Base-by-base conservation (phyloP, 2,329 filamentous ascomycete genomes). In the Pseudogymnoascus sp. region DNA sequence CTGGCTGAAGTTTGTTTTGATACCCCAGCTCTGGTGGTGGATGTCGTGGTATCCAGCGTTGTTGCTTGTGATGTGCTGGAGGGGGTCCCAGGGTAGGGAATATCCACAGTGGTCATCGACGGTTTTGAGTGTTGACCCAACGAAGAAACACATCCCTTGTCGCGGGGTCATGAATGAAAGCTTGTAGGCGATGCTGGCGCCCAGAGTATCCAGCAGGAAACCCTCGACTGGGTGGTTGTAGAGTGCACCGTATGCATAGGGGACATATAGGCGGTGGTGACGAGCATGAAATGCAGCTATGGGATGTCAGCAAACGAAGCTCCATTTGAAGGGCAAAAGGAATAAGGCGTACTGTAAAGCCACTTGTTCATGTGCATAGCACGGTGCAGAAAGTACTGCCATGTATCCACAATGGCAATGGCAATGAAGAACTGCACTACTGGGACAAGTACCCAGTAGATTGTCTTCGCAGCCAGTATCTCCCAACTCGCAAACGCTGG, bases 61-160 rank as follows among this genome's bases (percentile, higher is more conserved):
- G 80, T 99, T 97, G 74, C 89, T 89, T 50, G 92, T 96, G 65
- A 97, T 82, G 73, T 89, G 87, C 80, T 97, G 92, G 62, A 97
- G 80, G 1, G 93, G 93, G 75, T 99, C 94, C 85, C 89, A 97
- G 1, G 94, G 94, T 66, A 99, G 87, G n/a, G 86, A 82, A 73
- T 97, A 99, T 67, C 94, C 94, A 75, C 93, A 97, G 78, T 99
- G 94, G 73, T 99, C 94, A 72, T 97, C 92, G 25, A 97, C 91
- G 0, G 94, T 97, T 81, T 99, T 99, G 80, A 97, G 86, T 6
- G 91, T 95, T 33, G 90, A 93, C 74, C 86, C 83, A 60, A 88
- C 87, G 76, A 96, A 97, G 80, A 97, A 97, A 75, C 85, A 84
- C 79, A 96, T 92, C 69, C 87, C 89, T 75, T 96, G 91, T 62